Base-by-base conservation (phyloP, 345 rosid genomes). In the Hirschfeldia incana region DNA sequence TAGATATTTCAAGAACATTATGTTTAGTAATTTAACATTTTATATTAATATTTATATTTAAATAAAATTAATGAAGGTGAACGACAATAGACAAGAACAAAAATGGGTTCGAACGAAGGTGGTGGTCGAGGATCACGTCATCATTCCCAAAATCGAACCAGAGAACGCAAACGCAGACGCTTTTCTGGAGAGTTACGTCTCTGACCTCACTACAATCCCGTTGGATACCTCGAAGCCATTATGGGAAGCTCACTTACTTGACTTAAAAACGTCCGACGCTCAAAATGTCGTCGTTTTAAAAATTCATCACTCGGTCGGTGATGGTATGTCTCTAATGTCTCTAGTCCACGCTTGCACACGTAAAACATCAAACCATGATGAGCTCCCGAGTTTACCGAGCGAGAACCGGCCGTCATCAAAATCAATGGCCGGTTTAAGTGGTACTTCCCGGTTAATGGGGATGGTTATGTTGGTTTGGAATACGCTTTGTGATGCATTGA, bases 191-290 rank as follows among this genome's bases (percentile, higher is more conserved):
- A 87, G 85, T 63, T 90, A 94, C 84, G 63, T 88, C 27, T 87
- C 98, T 0, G 68, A 87, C 67, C 84, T 90, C 34, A 87, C 91
- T 4, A 84, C 83, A 32, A 61, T 72, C 9, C 86, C 93, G 0
- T 17, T 94, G 71, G 94, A 92, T 81, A 8, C 59, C 37, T 85
- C 94, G 0, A 87, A 86, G 65, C 98, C 97, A 8, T 75, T 89
- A 29, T 94, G 98, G 97, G 93, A 94, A 55, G 68, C 90, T 55
- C 98, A 92, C 81, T 58, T 94, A 58, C 88, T 94, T 11, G 88
- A 94, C 64, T 60, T 90, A 6, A 86, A 73, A 77, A 91, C 92
- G 8, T 80, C 85, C 0, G 89, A 92, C 29, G 96, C 98, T 5
- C 88, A 88, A 80, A 85, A 91, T 1, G 39, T 82, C 1, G 78